These are phyloP conservation scores for Bipolaris cookei DNA, from an alignment of 2,329 filamentous ascomycete species.

Conservation along the genomic window DNA sequence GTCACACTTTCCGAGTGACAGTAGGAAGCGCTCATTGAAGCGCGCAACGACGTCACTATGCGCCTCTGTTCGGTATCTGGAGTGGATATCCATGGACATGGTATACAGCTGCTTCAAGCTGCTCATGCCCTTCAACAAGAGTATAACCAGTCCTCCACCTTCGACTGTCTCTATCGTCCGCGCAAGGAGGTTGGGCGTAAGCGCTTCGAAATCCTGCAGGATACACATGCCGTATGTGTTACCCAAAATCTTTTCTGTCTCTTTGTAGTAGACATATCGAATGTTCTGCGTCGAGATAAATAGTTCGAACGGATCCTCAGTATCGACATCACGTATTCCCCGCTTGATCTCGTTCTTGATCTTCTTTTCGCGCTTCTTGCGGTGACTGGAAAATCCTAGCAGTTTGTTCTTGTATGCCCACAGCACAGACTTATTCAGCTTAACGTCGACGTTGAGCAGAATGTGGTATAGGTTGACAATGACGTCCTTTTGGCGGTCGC, in stretches of 20 bases:
- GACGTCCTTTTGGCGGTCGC: conserved; percentile 92
- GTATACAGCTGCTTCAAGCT: conserved; percentile 97
- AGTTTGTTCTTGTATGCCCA: conserved; percentile 99
- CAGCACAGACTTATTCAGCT: conserved; percentile 93
- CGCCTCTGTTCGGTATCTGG: conserved; percentile 93
- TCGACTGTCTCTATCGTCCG: conserved; percentile 97
- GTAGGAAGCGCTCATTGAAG: conserved; percentile 96
- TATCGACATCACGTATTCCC: conserved; percentile 88
- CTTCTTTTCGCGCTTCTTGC: conserved; percentile 97
- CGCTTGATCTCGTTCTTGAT: conserved; percentile 98
- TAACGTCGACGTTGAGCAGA: conserved; percentile 86
- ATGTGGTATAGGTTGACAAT: conserved; percentile 96
- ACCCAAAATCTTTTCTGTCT: conserved; percentile 97
- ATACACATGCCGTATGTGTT: conserved; percentile 99
- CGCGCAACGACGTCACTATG: conserved; percentile 92
- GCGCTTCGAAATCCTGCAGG: conserved; percentile 94
- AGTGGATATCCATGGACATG: conserved; percentile 96
- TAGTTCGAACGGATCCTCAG: conserved; percentile 94
- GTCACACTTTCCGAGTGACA: conserved; percentile 93
- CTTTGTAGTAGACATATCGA: conserved; percentile 99
- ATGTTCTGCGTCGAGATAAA: conserved; percentile 97
- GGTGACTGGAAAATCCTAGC: conserved; percentile 88
- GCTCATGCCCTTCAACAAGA: conserved; percentile 94
- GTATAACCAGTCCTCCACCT: conserved; percentile 87
- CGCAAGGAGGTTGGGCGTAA: conserved; percentile 95